Conservation (phyloP, 352 stramenopile species). For the Globisporangium cylindrosporum region DNA sequence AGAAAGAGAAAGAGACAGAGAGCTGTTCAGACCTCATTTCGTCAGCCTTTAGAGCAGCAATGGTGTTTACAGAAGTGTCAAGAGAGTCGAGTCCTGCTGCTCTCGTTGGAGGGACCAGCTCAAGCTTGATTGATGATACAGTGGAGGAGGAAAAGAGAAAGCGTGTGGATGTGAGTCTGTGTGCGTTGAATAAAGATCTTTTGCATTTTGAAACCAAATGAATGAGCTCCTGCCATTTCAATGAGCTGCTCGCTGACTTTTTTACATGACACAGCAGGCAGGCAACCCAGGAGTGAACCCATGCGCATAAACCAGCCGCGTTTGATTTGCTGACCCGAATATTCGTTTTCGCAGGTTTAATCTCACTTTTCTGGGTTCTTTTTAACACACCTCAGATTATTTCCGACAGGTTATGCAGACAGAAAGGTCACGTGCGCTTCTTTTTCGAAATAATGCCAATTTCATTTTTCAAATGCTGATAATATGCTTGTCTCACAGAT, state of each 20-base stretch:
- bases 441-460: not conserved
- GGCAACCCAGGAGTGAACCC: conserved; percentile 1
- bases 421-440: not conserved
- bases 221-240: not conserved
- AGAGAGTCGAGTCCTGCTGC: not conserved
- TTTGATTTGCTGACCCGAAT: not conserved
- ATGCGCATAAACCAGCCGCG: conserved; percentile 2
- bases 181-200: conserved; percentile 1
- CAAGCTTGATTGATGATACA: not conserved
- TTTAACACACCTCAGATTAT: not conserved
- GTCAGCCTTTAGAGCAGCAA: not conserved
- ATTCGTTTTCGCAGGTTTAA: not conserved
- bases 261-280: not conserved
- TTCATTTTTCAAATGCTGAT: not conserved
- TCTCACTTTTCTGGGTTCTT: not conserved
- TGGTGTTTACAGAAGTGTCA: not conserved
- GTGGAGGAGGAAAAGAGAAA: not conserved
- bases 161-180: not conserved
- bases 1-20: not conserved
- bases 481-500: not conserved
- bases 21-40: not conserved
- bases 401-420: not conserved
- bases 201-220: conserved; percentile 6
- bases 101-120: not conserved
- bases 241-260: not conserved